phyloP scores from a whole-genome alignment of 306 rosid species.

The Adenanthera pavonina region DNA sequence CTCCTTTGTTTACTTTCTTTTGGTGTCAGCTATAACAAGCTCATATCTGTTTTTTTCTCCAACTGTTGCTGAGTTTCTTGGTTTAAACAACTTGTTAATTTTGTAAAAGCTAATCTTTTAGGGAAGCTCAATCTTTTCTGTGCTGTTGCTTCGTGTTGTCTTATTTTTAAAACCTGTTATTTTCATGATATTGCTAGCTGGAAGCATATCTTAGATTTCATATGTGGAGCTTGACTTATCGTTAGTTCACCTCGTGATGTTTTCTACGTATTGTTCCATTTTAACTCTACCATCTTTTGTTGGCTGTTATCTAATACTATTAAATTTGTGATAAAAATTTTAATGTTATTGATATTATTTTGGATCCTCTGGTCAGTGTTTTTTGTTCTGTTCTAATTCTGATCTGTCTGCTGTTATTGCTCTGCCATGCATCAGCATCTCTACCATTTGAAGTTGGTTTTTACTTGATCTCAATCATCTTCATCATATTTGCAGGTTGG shows the following conservation, averaged over 20 bases:
- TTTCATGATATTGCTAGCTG: not conserved
- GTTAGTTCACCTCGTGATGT: not conserved
- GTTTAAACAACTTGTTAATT: not conserved
- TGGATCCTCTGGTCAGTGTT: not conserved
- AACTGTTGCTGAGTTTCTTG: not conserved
- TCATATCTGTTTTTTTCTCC: not conserved
- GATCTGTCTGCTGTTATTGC: not conserved
- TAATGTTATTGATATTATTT: constrained; percentile 18
- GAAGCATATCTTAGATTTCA: not conserved
- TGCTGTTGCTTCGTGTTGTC: constrained; percentile 9
- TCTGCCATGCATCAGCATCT: constrained; percentile 8
- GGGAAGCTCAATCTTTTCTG: not conserved
- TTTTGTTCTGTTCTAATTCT: not conserved
- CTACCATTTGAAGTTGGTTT: constrained; percentile 30
- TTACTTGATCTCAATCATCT: constrained; percentile 23
- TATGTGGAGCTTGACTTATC: not conserved
- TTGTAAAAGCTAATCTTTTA: not conserved
- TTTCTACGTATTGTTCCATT: not conserved
- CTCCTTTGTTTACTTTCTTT: not conserved
- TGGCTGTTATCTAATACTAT: constrained; percentile 9
- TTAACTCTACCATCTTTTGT: not conserved
- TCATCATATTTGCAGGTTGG: constrained; percentile 64
- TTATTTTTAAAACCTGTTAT: not conserved
- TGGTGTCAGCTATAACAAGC: not conserved
- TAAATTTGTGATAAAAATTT: not conserved